Evolutionary conservation across 139 green algal genomes (phyloP).

Genomic region (Closterium sp.): DNA sequence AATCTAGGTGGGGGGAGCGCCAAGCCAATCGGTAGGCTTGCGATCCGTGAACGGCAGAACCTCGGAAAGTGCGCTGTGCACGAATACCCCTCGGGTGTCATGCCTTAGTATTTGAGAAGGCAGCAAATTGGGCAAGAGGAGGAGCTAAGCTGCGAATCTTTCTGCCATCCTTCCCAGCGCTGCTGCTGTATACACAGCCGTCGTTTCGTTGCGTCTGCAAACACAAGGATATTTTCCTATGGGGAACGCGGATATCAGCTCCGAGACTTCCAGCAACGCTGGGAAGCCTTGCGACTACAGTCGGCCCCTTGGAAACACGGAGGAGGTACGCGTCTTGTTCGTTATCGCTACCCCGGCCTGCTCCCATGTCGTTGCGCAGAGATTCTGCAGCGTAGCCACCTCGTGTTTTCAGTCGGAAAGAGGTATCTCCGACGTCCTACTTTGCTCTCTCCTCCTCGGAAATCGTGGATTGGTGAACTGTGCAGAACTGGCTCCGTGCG

Average conservation of each 20-base stretch:
- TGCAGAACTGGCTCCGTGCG: slow-evolving; percentile 19
- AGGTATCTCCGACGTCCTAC: no score
- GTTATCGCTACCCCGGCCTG: no score
- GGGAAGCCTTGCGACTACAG: background rate
- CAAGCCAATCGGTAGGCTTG: background rate
- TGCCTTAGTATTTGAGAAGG: background rate
- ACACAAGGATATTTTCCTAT: background rate
- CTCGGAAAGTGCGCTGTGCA: background rate
- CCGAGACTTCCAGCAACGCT: background rate
- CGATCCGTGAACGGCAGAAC: background rate
- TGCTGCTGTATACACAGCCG: no score
- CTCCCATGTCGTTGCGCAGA: no score
- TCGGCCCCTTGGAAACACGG: slow-evolving; percentile 2
- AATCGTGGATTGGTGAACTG: background rate
- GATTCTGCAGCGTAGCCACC: no score
- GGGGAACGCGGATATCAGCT: background rate
- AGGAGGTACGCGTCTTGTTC: slow-evolving; percentile 4
- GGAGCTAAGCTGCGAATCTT: background rate
- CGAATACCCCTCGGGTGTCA: background rate
- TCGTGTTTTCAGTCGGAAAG: no score
- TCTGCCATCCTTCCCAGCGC: background rate
- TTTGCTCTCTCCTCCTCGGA: background rate
- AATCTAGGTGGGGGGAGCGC: no score
- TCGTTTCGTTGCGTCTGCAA: no score
- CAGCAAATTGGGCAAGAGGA: background rate